Conservation (phyloP, 2,329 filamentous ascomycete genomes). For the Fusarium oxysporum region DNA sequence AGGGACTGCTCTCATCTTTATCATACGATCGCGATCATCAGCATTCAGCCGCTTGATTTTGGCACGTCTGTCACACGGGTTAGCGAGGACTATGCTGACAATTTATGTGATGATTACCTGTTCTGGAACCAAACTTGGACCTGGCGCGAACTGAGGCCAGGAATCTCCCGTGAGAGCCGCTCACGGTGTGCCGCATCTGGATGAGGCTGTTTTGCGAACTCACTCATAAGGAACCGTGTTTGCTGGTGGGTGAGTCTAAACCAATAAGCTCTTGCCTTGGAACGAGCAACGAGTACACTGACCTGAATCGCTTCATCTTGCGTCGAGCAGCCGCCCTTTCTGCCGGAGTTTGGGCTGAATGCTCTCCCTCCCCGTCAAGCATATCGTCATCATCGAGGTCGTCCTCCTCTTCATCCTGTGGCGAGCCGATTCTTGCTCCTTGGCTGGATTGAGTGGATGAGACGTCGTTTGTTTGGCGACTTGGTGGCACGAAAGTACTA, state of each 20-base stretch:
- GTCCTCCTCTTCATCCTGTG: slow-evolving; percentile 65
- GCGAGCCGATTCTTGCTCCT: slow-evolving; percentile 50
- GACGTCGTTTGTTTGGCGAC: slow-evolving; percentile 51
- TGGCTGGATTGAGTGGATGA: slow-evolving; percentile 50
- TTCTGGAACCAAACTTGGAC: slow-evolving; percentile 99
- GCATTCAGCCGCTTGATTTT: slow-evolving; percentile 78
- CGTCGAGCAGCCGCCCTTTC: slow-evolving; percentile 68
- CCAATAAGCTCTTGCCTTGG: slow-evolving; percentile 49
- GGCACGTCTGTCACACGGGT: slow-evolving; percentile 63
- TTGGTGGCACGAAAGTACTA: slow-evolving; percentile 36
- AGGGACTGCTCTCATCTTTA: slow-evolving; percentile 77
- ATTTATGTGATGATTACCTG: slow-evolving; percentile 67
- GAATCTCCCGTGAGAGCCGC: slow-evolving; percentile 87
- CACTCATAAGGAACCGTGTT: slow-evolving; percentile 97
- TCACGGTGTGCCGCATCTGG: slow-evolving; percentile 93
- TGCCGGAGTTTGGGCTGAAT: slow-evolving; percentile 63
- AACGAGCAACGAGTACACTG: slow-evolving; percentile 39
- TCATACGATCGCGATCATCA: slow-evolving; percentile 77
- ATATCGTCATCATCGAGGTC: slow-evolving; percentile 68
- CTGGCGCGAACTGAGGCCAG: slow-evolving; percentile 88
- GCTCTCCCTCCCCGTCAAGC: slow-evolving; percentile 56
- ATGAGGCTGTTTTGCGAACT: slow-evolving; percentile 94
- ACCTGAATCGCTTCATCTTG: slow-evolving; percentile 87
- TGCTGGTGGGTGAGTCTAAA: slow-evolving; percentile 90
- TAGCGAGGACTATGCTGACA: slow-evolving; percentile 6